Evolutionary conservation across 495 filamentous ascomycete species (phyloP).

Genomic region (Rusavskia elegans): DNA sequence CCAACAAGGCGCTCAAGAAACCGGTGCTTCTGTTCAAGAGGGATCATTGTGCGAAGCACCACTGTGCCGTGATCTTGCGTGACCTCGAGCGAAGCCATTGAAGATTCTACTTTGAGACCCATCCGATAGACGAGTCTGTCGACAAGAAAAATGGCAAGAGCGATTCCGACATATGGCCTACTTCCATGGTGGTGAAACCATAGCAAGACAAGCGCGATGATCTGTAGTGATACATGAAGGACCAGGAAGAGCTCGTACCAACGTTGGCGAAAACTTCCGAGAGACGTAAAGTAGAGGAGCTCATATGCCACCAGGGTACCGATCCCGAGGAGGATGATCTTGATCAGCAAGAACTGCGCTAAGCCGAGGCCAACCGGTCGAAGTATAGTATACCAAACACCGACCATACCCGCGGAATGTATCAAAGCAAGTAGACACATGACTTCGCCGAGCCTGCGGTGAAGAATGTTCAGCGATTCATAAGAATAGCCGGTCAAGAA

Average conservation of each 20-base stretch:
- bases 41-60: conserved; percentile 20
- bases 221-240: conserved; percentile 37
- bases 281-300: conserved; percentile 32
- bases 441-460: conserved; percentile 29
- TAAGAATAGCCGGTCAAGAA: conserved; percentile 45
- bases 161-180: conserved; percentile 23
- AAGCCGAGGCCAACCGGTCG: conserved; percentile 19
- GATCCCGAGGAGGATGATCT: conserved; percentile 28
- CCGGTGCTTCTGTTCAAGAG: not conserved
- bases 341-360: conserved; percentile 16
- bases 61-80: conserved; percentile 33
- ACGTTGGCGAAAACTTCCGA: conserved; percentile 28
- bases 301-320: conserved; percentile 34
- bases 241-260: conserved; percentile 46
- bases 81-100: conserved; percentile 30
- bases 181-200: conserved; percentile 33
- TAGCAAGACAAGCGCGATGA: conserved; percentile 32
- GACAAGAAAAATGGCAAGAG: conserved; percentile 36
- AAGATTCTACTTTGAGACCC: conserved; percentile 23
- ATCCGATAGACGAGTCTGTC: conserved; percentile 43
- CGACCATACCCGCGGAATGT: conserved; percentile 26
- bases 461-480: conserved; percentile 47
- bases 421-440: conserved; percentile 12
- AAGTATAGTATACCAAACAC: conserved; percentile 28
- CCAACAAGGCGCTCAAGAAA: not conserved